Evolutionary conservation across 2,329 filamentous ascomycete species (phyloP), one percentile per base, ranked within the genome.

Genomic region (Nemania sp.): DNA sequence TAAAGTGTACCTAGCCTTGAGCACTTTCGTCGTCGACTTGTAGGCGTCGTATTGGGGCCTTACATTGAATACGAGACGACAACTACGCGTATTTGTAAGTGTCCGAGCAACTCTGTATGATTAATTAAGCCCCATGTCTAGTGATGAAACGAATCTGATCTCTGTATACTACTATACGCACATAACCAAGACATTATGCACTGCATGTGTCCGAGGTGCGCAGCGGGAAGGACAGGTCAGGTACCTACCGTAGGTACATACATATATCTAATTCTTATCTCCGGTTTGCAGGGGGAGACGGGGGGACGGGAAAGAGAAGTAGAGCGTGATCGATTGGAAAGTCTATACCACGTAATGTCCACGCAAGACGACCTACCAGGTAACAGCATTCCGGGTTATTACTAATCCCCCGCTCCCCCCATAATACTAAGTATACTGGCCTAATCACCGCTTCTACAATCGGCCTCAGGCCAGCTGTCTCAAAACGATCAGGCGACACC

Each of bases 251-350:
- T n/a, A n/a, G n/a, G n/a, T 35, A 35, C 32, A 35, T 35, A 35
- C 32, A 35, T 35, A 35, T 11, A 8, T 35, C 7, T 35, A 35
- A 22, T 24, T 49, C 54, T 67, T 67, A 67, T 67, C 64, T 64
- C 64, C 64, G 64, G 22, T 5, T 13, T 15, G 26, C 3, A n/a
- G 29, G 20, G 35, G 2, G 24, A 35, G 32, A 11, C 3, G 38
- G 10, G 26, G 45, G 22, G 20, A 47, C 15, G 43, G 43, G 18
- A 47, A n/a, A n/a, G 18, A n/a, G 38, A 41, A 22, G 45, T 15
- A 20, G 29, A 41, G 54, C 51, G 24, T 66, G 52, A 62, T 62
- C 43, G 32, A 22, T n/a, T n/a, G 53, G 32, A 55, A 24, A 22
- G n/a, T 41, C 35, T 43, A 27, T 32, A 54, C 51, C 51, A 35